These are phyloP conservation scores for Penicillium crystallinum DNA, from an alignment of 495 filamentous ascomycete species.

Conservation along the genomic window DNA sequence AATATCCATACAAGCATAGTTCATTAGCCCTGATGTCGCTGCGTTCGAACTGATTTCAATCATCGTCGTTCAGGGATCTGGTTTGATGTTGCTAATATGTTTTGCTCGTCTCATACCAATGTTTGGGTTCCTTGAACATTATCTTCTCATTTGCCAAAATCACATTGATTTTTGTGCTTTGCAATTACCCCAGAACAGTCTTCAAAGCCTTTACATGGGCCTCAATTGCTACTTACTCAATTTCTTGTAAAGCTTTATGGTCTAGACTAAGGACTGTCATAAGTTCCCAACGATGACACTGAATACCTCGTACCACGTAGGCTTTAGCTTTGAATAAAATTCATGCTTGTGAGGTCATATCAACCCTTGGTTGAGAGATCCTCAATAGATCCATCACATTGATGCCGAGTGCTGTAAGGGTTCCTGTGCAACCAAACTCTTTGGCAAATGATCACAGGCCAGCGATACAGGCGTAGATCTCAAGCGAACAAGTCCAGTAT, in stretches of 20 bases:
- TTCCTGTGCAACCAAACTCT: too few species aligned
- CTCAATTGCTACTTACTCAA: not conserved
- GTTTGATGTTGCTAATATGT: slow-evolving; percentile 10
- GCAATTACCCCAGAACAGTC: not conserved
- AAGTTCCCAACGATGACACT: too few species aligned
- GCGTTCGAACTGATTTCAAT: slow-evolving; percentile 9
- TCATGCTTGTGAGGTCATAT: not conserved
- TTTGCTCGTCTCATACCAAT: slow-evolving; percentile 8
- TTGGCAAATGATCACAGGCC: too few species aligned
- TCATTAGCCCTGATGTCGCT: slow-evolving; percentile 12
- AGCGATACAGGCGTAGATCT: not conserved
- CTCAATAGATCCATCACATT: not conserved
- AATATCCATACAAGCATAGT: slow-evolving; percentile 12
- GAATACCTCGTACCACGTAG: too few species aligned
- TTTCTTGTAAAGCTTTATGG: not conserved
- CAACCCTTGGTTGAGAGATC: not conserved
- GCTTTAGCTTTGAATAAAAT: not conserved
- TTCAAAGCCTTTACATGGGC: not conserved
- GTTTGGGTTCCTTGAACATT: not conserved
- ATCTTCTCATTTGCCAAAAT: not conserved
- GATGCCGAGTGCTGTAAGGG: slow-evolving; percentile 1
- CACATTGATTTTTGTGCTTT: slow-evolving; percentile 4
- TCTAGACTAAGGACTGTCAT: not conserved
- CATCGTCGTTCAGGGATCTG: not conserved
- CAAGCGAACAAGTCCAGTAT: too few species aligned